Evolutionary conservation across 345 rosid species (phyloP).

Genomic region (Gossypium turneri): DNA sequence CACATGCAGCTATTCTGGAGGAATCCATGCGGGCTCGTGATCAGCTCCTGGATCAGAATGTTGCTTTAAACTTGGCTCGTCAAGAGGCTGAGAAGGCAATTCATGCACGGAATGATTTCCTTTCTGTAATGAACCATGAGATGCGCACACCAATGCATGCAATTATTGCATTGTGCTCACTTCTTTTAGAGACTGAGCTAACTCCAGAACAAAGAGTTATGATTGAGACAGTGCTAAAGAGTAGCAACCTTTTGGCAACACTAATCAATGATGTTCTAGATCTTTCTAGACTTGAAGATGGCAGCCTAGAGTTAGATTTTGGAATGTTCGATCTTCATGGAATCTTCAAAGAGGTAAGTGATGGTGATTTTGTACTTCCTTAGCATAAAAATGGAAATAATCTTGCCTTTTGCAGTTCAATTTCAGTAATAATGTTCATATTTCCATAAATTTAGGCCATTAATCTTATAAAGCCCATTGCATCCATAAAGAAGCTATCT

Average conservation of each 20-base stretch:
- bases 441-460: conserved; percentile 41
- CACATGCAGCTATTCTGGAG: conserved; percentile 92
- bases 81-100: conserved; percentile 87
- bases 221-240: conserved; percentile 83
- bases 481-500: conserved; percentile 70
- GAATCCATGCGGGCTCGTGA: conserved; percentile 88
- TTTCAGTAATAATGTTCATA: conserved; percentile 1
- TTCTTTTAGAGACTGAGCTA: conserved; percentile 77
- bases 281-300: conserved; percentile 91
- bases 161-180: conserved; percentile 77
- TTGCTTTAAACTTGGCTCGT: conserved; percentile 76
- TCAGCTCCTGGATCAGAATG: conserved; percentile 82
- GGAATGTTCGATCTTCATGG: conserved; percentile 63
- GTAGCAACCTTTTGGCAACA: conserved; percentile 83
- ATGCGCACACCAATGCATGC: conserved; percentile 97
- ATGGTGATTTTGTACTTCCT: background rate
- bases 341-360: conserved; percentile 67
- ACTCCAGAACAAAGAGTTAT: conserved; percentile 80
- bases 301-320: conserved; percentile 69
- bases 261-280: conserved; percentile 88
- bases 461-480: conserved; percentile 69
- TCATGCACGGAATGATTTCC: conserved; percentile 91
- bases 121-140: conserved; percentile 95
- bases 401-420: background rate
- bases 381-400: background rate